Conservation (phyloP, 2,329 filamentous ascomycete species). For the Microcera coccophila region DNA sequence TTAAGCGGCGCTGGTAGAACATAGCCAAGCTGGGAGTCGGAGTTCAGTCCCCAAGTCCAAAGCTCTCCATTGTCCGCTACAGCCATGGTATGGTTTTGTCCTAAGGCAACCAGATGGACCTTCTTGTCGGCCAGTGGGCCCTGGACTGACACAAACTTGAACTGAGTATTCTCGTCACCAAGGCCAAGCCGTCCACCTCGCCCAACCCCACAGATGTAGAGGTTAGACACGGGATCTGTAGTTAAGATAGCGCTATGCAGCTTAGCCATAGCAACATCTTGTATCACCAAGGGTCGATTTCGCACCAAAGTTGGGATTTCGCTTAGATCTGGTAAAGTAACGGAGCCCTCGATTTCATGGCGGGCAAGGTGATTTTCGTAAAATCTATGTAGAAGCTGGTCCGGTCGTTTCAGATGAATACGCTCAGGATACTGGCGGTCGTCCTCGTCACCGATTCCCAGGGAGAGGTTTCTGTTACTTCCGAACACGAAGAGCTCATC, state of each 20-base stretch:
- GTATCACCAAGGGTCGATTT: constrained; percentile 68
- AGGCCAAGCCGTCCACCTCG: constrained; percentile 84
- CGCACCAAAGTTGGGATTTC: constrained; percentile 71
- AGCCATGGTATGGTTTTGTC: constrained; percentile 87
- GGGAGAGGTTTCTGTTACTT: constrained; percentile 89
- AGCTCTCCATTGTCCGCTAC: constrained; percentile 83
- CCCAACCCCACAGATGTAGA: constrained; percentile 90
- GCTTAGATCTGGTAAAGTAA: constrained; percentile 30
- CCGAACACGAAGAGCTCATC: constrained; percentile 93
- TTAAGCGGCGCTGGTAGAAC: constrained; percentile 61
- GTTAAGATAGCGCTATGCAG: constrained; percentile 87
- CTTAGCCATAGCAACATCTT: constrained; percentile 84
- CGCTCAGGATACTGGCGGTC: constrained; percentile 92
- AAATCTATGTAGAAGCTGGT: constrained; percentile 70
- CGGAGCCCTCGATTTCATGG: constrained; percentile 31
- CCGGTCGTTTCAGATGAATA: constrained; percentile 69
- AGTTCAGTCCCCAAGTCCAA: constrained; percentile 92
- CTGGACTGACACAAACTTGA: constrained; percentile 79
- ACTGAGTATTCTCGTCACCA: constrained; percentile 85
- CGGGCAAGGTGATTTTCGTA: constrained; percentile 63
- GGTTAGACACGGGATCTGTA: constrained; percentile 78
- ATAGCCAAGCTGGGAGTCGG: constrained; percentile 82
- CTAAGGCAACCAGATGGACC: constrained; percentile 73
- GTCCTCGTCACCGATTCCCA: constrained; percentile 93
- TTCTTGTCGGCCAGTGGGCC: constrained; percentile 71